These are phyloP conservation scores for Taxillus chinensis DNA, from an alignment of 164 flowering plant species.

Conservation along the genomic window DNA sequence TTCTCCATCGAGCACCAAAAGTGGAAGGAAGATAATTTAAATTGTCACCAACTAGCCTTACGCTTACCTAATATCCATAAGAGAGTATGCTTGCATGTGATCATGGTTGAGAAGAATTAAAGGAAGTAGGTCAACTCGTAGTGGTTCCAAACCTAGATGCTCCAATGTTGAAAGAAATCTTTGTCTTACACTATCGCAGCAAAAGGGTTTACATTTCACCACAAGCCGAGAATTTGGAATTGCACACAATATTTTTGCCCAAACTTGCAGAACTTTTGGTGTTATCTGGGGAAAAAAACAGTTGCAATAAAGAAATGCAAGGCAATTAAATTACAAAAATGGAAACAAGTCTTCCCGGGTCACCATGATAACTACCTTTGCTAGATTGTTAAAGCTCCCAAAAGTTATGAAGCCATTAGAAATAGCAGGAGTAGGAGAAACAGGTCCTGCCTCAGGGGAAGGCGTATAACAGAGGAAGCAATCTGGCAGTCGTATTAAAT, in stretches of 20 bases:
- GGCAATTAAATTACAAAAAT: not conserved
- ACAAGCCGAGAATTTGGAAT: constrained; percentile 97
- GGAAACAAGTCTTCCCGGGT: not conserved
- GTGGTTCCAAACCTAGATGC: constrained; percentile 81
- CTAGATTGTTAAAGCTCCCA: constrained; percentile 96
- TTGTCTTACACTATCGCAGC: constrained; percentile 85
- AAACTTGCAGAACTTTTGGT: constrained; percentile 89
- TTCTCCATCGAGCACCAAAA: not conserved
- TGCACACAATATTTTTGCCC: constrained; percentile 91
- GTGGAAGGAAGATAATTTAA: not conserved
- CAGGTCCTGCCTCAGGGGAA: constrained; percentile 94
- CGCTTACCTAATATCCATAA: constrained; percentile 91
- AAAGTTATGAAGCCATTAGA: constrained; percentile 91
- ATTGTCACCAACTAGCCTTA: not conserved
- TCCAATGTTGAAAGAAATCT: constrained; percentile 82
- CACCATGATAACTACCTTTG: constrained; percentile 53
- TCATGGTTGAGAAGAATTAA: constrained; percentile 95
- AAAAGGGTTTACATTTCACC: constrained; percentile 93
- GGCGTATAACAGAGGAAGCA: constrained; percentile 94
- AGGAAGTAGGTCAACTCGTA: constrained; percentile 96
- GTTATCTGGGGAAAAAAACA: constrained; percentile 54
- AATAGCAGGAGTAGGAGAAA: constrained; percentile 78
- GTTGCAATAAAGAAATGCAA: not conserved
- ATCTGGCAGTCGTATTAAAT: constrained; percentile 75
- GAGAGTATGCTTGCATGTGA: constrained; percentile 95